Evolutionary conservation across 2,329 filamentous ascomycete species (phyloP).

Genomic region (Fusarium poae): DNA sequence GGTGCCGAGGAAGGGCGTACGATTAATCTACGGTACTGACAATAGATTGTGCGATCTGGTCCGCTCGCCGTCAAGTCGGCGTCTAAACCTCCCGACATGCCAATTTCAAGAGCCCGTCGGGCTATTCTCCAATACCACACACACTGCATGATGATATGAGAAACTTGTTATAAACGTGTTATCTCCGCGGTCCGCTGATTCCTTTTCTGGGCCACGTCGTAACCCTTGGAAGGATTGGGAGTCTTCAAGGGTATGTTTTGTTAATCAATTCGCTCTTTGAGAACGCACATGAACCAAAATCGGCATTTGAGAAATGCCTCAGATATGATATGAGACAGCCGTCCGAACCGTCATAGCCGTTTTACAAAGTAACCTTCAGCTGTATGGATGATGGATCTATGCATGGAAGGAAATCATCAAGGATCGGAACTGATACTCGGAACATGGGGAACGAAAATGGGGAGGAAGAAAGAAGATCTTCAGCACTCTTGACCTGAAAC

Average conservation of each 20-base stretch:
- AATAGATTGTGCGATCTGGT: not conserved
- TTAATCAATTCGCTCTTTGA: not conserved
- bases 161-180: conserved; percentile 14
- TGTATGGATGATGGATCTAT: not conserved
- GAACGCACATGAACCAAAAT: conserved; percentile 26
- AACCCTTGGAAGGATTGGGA: not conserved
- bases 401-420: not conserved
- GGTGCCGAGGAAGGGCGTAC: conserved; percentile 34
- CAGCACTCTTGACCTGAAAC: not conserved
- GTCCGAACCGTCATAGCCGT: not conserved
- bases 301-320: conserved; percentile 45
- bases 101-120: conserved; percentile 21
- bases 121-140: conserved; percentile 3
- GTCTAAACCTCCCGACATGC: conserved; percentile 40
- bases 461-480: not conserved
- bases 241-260: not conserved
- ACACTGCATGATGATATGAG: conserved; percentile 6
- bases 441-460: not conserved
- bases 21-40: not conserved
- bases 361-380: not conserved
- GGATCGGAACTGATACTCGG: not conserved
- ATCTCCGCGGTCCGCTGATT: conserved; percentile 9
- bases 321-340: conserved; percentile 11
- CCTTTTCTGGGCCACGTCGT: conserved; percentile 14
- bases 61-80: conserved; percentile 37